Conservation (phyloP, 2,329 filamentous ascomycete species). For the Dactylellina cionopaga region DNA sequence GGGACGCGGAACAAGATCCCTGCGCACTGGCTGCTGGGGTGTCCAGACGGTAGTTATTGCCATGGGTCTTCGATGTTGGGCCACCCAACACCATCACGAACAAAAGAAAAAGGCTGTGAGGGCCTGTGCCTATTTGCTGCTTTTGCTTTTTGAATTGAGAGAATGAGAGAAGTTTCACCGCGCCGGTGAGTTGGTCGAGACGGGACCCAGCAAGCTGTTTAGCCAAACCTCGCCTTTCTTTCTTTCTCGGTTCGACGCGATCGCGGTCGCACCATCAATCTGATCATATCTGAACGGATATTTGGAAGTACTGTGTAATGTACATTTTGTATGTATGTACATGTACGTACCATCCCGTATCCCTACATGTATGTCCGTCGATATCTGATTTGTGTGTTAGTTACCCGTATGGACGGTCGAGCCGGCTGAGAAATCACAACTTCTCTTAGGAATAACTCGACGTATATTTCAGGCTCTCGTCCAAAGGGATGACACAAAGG, state of each 20-base stretch:
- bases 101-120: slow-evolving; percentile 16
- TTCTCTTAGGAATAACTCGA: slow-evolving; percentile 45
- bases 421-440: slow-evolving; percentile 32
- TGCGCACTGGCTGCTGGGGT: slow-evolving; percentile 35
- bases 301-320: too few species aligned
- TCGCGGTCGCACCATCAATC: slow-evolving; percentile 30
- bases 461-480: slow-evolving; percentile 42
- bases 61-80: slow-evolving; percentile 43
- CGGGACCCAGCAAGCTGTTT: slow-evolving; percentile 31
- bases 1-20: slow-evolving; percentile 49
- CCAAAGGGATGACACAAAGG: slow-evolving; percentile 38
- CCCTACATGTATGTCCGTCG: background rate
- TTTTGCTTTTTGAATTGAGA: slow-evolving; percentile 30
- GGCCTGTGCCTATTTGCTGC: slow-evolving; percentile 38
- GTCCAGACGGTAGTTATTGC: slow-evolving; percentile 42
- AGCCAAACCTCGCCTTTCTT: slow-evolving; percentile 30
- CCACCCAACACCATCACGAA: slow-evolving; percentile 34
- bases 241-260: slow-evolving; percentile 36
- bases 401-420: slow-evolving; percentile 6
- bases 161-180: slow-evolving; percentile 40
- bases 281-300: slow-evolving; percentile 9
- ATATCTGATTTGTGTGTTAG: slow-evolving; percentile 4
- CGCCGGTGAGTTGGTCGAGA: slow-evolving; percentile 45
- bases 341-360: background rate
- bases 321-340: background rate